phyloP scores from a whole-genome alignment of 2,329 filamentous ascomycete genomes.

The Lachnellula hyalina region DNA sequence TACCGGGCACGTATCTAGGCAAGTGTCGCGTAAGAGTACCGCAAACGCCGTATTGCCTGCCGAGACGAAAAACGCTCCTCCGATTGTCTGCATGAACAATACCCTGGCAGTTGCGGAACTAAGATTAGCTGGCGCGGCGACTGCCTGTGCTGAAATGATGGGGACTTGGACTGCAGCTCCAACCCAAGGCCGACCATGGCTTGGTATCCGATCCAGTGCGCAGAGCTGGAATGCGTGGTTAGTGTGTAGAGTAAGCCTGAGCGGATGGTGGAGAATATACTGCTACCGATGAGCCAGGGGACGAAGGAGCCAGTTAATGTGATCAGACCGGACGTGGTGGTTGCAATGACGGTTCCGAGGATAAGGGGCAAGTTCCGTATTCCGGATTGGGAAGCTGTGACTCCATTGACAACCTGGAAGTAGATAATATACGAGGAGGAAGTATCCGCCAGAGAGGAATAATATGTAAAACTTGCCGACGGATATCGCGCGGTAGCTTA shows the following conservation, averaged over 20 bases:
- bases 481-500: constrained; percentile 40
- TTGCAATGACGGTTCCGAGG: constrained; percentile 28
- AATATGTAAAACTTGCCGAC: constrained; percentile 37
- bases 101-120: constrained; percentile 44
- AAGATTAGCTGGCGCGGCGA: constrained; percentile 38
- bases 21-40: constrained; percentile 37
- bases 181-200: constrained; percentile 50
- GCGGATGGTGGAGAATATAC: constrained; percentile 32
- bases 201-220: constrained; percentile 54
- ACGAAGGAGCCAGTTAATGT: constrained; percentile 33
- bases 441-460: constrained; percentile 40
- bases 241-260: constrained; percentile 53
- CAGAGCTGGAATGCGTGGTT: constrained; percentile 39
- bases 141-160: constrained; percentile 34
- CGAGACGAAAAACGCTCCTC: constrained; percentile 46
- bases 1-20: constrained; percentile 31
- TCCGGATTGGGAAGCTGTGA: constrained; percentile 27
- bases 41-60: constrained; percentile 44
- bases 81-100: constrained; percentile 43
- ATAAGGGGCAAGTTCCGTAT: constrained; percentile 38
- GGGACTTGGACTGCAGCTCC: constrained; percentile 49
- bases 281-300: constrained; percentile 32
- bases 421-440: constrained; percentile 44
- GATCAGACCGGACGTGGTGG: constrained; percentile 33
- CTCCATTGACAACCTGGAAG: constrained; percentile 41